Percentiles rank a stretch among this genome's conserved stretches.
Evolutionary conservation across 2,329 filamentous ascomycete genomes (phyloP).

Genomic region (Aspergillus fructus): DNA sequence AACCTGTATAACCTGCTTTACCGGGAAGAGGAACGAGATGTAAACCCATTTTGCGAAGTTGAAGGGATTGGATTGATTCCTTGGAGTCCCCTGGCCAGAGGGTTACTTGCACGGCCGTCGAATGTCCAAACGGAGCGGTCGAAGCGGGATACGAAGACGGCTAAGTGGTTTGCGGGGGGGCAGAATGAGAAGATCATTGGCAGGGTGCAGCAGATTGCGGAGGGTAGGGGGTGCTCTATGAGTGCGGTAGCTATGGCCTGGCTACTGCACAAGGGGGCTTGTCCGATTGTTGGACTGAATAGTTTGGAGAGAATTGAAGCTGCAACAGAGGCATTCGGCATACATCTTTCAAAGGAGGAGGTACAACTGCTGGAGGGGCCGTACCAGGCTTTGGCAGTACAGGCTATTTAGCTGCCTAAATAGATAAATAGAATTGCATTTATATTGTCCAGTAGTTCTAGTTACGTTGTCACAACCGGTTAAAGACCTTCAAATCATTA

Average conservation of each 20-base stretch:
- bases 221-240: constrained; percentile 21
- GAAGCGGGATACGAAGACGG: background rate
- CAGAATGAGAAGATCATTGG: constrained; percentile 15
- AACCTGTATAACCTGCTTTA: constrained; percentile 22
- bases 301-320: constrained; percentile 21
- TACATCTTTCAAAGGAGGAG: background rate
- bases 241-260: constrained; percentile 23
- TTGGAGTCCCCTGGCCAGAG: constrained; percentile 31
- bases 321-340: background rate
- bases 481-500: too few relatives aligned
- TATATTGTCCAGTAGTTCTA: too few relatives aligned
- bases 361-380: background rate
- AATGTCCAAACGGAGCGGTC: constrained; percentile 4
- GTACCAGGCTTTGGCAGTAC: constrained; percentile 1
- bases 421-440: too few relatives aligned
- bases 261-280: constrained; percentile 21
- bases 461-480: too few relatives aligned
- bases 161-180: background rate
- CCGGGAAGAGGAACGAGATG: constrained; percentile 27
- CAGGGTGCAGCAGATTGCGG: constrained; percentile 15
- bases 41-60: constrained; percentile 22
- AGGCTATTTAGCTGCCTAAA: background rate
- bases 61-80: constrained; percentile 22
- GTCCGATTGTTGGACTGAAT: constrained; percentile 26
- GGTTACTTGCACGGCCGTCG: constrained; percentile 29